Conservation (phyloP, 345 rosid genomes). For the Dimocarpus longan region DNA sequence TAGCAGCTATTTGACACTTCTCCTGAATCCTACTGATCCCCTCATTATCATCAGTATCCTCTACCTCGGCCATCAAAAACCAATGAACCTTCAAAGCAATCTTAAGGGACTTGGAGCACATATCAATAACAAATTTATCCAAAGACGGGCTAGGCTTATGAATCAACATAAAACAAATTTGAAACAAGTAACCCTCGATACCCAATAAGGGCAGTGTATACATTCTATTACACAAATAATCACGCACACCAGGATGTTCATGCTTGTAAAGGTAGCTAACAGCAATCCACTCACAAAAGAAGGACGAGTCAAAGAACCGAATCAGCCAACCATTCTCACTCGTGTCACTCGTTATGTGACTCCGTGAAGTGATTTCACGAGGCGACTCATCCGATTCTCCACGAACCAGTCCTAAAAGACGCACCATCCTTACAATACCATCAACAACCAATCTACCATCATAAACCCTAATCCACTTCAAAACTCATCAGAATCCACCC, state of each 20-base stretch:
- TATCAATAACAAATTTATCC: conserved; percentile 95
- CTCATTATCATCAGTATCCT: conserved; percentile 95
- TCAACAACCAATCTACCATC: conserved; percentile 46
- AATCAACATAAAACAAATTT: conserved; percentile 91
- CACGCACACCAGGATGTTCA: conserved; percentile 90
- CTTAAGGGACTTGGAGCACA: conserved; percentile 78
- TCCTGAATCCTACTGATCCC: conserved; percentile 97
- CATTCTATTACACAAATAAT: conserved; percentile 98
- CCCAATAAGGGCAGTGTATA: conserved; percentile 90
- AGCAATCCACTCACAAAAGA: conserved; percentile 99
- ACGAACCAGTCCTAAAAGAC: conserved; percentile 79
- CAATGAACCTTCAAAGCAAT: conserved; percentile 97
- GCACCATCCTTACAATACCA: conserved; percentile 53
- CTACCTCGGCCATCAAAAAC: conserved; percentile 96
- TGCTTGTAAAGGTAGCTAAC: conserved; percentile 99
- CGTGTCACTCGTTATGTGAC: conserved; percentile 65
- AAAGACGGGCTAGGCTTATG: conserved; percentile 98
- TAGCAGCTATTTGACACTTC: conserved; percentile 96
- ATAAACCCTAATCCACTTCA: conserved; percentile 24
- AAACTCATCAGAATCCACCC: conserved; percentile 11
- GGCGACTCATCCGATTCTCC: conserved; percentile 80
- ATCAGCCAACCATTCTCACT: conserved; percentile 98
- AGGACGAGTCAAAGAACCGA: conserved; percentile 94
- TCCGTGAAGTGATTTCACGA: conserved; percentile 81
- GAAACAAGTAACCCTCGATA: conserved; percentile 91